A percentile compares a stretch with the other conserved stretches of the same genome.
Evolutionary conservation across 2,329 filamentous ascomycete species (phyloP).

Genomic region (Fusarium sp.): DNA sequence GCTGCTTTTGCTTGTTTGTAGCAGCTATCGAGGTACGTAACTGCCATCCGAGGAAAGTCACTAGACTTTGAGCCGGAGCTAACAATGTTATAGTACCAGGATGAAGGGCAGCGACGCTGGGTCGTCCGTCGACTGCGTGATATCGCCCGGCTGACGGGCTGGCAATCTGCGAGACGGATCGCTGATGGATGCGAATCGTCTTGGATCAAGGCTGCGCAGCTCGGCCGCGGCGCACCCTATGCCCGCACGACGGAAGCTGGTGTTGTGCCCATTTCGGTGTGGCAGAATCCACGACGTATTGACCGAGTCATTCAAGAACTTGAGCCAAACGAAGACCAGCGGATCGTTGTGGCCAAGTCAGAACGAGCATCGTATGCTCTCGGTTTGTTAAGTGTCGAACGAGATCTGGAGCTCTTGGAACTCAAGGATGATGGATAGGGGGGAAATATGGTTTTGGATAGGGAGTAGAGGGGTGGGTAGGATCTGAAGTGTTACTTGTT

Average conservation of each 20-base stretch:
- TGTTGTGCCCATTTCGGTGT: constrained; percentile 54
- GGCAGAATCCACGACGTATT: constrained; percentile 63
- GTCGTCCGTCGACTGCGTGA: constrained; percentile 79
- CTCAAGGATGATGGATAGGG: constrained; percentile 57
- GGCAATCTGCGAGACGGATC: constrained; percentile 85
- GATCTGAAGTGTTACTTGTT: neutral
- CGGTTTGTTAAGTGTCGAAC: constrained; percentile 82
- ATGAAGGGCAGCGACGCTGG: constrained; percentile 80
- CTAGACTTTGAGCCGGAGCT: constrained; percentile 9
- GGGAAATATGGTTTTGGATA: neutral
- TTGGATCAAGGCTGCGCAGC: constrained; percentile 81
- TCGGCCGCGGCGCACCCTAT: constrained; percentile 83
- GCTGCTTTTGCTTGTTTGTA: constrained; percentile 86
- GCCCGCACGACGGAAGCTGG: constrained; percentile 56
- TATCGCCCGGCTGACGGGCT: constrained; percentile 84
- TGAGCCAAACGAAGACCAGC: constrained; percentile 53
- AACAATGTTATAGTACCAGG: constrained; percentile 69
- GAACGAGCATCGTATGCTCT: constrained; percentile 80
- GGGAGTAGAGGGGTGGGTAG: neutral
- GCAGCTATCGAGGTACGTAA: constrained; percentile 76
- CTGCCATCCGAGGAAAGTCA: neutral
- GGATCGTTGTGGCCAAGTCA: constrained; percentile 70
- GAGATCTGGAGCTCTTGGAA: constrained; percentile 75
- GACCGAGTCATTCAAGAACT: constrained; percentile 64
- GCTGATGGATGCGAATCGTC: constrained; percentile 85